Evolutionary conservation across 1,139 yeast species (phyloP).

Genomic region (Spathaspora sp.): DNA sequence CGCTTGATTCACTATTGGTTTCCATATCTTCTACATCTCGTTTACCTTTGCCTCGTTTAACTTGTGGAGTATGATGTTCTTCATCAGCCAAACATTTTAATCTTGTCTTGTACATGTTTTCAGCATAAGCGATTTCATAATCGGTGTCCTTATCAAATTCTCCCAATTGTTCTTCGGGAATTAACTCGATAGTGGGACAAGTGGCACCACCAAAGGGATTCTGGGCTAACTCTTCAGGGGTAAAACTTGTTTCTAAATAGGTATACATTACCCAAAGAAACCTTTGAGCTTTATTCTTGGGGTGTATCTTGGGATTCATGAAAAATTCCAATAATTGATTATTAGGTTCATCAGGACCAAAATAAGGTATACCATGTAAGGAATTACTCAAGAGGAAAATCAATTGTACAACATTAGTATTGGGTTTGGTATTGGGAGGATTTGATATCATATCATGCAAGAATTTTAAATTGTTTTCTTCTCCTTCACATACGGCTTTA

Average conservation of each 20-base stretch:
- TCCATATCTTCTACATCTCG: constrained; percentile 19
- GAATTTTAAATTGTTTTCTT: constrained; percentile 38
- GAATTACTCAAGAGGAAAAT: constrained; percentile 72
- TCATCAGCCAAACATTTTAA: constrained; percentile 53
- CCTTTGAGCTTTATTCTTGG: constrained; percentile 65
- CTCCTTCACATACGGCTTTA: constrained; percentile 68
- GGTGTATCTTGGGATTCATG: constrained; percentile 51
- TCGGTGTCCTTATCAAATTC: constrained; percentile 68
- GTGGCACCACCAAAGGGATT: constrained; percentile 66
- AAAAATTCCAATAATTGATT: constrained; percentile 63
- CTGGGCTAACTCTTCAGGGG: constrained; percentile 46
- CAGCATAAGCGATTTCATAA: constrained; percentile 70
- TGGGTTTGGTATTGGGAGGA: constrained; percentile 43
- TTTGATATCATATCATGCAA: constrained; percentile 45
- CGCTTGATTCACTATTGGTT: constrained; percentile 5
- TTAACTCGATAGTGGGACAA: constrained; percentile 49
- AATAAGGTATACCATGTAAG: constrained; percentile 31
- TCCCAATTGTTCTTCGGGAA: constrained; percentile 37
- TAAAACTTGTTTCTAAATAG: constrained; percentile 70
- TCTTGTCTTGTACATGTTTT: constrained; percentile 64
- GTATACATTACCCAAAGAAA: constrained; percentile 85
- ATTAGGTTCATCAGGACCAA: constrained; percentile 15
- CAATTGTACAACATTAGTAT: constrained; percentile 62
- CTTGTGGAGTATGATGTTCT: constrained; percentile 16
- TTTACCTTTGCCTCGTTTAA: background rate